Percentiles rank a stretch among this genome's conserved stretches.
phyloP scores from a whole-genome alignment of 2,329 filamentous ascomycete species.

The Phyllosticta paracitricarpa region DNA sequence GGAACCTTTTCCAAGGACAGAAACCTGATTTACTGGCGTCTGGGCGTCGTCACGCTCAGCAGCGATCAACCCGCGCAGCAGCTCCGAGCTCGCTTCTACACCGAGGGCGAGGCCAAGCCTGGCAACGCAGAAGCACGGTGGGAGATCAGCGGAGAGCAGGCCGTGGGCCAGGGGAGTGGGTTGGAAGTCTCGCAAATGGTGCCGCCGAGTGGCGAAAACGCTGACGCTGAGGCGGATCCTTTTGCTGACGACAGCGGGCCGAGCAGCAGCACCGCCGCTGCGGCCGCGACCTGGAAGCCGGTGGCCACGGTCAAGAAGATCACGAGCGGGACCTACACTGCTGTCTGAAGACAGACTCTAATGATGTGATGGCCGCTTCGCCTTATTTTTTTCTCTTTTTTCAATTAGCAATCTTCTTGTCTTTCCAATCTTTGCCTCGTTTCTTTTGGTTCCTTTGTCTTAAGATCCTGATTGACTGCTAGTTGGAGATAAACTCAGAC shows the following conservation, averaged over 20 bases:
- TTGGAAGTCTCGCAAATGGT: constrained; percentile 45
- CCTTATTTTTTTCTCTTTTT: neutral
- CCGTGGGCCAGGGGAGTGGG: constrained; percentile 45
- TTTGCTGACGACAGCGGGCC: constrained; percentile 53
- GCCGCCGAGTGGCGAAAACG: constrained; percentile 30
- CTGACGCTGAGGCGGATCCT: constrained; percentile 46
- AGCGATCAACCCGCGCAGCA: constrained; percentile 54
- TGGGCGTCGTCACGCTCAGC: constrained; percentile 61
- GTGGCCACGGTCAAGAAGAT: constrained; percentile 27
- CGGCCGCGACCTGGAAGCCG: constrained; percentile 21
- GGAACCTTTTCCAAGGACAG: constrained; percentile 73
- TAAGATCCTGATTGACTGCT: too few relatives aligned
- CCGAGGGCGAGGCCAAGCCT: constrained; percentile 59
- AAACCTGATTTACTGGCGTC: constrained; percentile 68
- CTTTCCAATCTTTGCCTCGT: neutral
- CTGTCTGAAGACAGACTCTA: neutral
- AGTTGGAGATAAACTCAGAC: too few relatives aligned
- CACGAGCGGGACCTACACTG: constrained; percentile 25
- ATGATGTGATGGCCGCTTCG: neutral
- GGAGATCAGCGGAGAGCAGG: constrained; percentile 52
- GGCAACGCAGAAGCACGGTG: constrained; percentile 76
- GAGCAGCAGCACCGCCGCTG: neutral
- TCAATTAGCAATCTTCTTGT: neutral
- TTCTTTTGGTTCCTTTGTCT: too few relatives aligned
- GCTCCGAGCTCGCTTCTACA: constrained; percentile 73